Evolutionary conservation across 2,329 filamentous ascomycete genomes (phyloP), one percentile per base, ranked within the genome.

Genomic region (Diaporthe sp.): DNA sequence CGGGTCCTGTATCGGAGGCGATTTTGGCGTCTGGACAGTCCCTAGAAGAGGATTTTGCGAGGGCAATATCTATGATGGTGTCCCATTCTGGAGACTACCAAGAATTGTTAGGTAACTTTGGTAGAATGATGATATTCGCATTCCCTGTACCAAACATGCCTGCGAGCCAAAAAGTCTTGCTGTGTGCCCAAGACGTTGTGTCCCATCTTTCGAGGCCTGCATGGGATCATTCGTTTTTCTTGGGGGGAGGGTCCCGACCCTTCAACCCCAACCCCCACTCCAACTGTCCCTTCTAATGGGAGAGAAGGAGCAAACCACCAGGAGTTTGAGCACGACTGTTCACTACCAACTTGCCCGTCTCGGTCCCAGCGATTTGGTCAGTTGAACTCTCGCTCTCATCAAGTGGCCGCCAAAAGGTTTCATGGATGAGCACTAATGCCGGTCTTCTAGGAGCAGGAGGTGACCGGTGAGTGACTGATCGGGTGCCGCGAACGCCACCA

Each of bases 1-100:
- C n/a, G 42, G 49, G 65, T 70, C 65, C 65, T 70, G 65, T 70
- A 70, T 70, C 65, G 65, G 65, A 70, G 65, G n/a, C 34, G 49
- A 15, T 22, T 68, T 42, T 70, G 34, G 49, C 34, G 65, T 55
- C 31, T 28, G n/a, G 44, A 42, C 65, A 12, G 4, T 13, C 49
- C 49, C 49, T 17, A 19, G 46, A 28, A 34, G n/a, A 53, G 39
- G 31, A 28, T 51, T 49, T 49, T 67, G 15, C 22, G 31, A 37
- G 31, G 19, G 15, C 46, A 70, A 34, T 1, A 53, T 25, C 22
- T 42, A 25, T 42, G 17, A 51, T 9, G 7, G 15, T 53, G 25
- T 28, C 34, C n/a, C 49, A 70, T 70, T 31, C 15, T 55, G 49
- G n/a, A 49, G 49, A 28, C 37, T 13, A 22, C 37, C 9, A 22